Evolutionary conservation across 1,139 yeast genomes (phyloP), one percentile per base, ranked within the genome.

Genomic region (Maudiozyma humilis): DNA sequence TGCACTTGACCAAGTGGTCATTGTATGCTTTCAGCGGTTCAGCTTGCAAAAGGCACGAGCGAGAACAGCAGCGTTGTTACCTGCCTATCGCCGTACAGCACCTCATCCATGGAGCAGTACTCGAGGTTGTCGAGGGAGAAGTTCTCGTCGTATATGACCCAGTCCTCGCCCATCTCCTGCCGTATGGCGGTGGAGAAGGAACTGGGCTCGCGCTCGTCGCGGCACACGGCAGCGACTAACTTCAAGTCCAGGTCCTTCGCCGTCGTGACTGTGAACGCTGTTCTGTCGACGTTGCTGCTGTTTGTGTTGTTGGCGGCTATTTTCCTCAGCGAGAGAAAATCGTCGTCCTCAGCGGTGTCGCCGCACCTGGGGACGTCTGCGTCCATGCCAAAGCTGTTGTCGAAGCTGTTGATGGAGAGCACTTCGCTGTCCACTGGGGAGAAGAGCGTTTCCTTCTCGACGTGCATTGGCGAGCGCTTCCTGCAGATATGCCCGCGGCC

Each of bases 131-230:
- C 51, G 54, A 66, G 49, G 5, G 65, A 56, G 44, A 65, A 66
- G 3, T 53, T 51, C 7, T 61, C 53, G 48, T 66, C 70, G 42
- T 66, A 66, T 2, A 66, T 47, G 10, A 66, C 48, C 70, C 70
- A 66, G 40, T 65, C 68, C 40, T 65, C 55, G 36, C 55, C 54
- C 30, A 52, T 49, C 8, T 55, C 52, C 38, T 60, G 63, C 37
- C 63, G 56, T 8, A 59, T 53, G 3, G 63, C 63, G 15, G 38
- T 41, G 41, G 47, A 46, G 12, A 44, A 34, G 14, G 33, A 16
- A 29, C 7, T 16, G 1, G 13, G 16, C 15, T 32, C 42, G 1
- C 32, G 12, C 2, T n/a, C 14, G 19, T 41, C 47, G 15, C 30
- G 40, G 2, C 44, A 46, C 7, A 44, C 2, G 2, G 41, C 39